phyloP scores from a whole-genome alignment of 2,329 filamentous ascomycete species.

The Colletotrichum godetiae region DNA sequence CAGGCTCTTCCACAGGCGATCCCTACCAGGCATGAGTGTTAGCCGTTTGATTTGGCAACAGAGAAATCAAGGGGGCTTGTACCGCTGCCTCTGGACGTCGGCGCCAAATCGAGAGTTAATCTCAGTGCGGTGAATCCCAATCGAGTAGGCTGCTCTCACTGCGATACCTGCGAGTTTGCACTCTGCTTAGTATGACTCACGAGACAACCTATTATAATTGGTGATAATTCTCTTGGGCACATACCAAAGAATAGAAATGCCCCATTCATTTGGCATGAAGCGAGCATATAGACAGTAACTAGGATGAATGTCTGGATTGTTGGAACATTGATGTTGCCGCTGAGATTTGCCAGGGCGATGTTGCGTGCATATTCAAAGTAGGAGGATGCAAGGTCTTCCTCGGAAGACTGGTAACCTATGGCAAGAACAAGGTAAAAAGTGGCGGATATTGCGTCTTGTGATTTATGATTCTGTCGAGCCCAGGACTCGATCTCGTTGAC shows the following conservation, averaged over 20 bases:
- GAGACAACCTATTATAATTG: neutral
- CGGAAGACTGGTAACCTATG: slow-evolving; percentile 57
- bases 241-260: slow-evolving; percentile 63
- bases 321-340: slow-evolving; percentile 58
- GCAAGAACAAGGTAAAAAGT: slow-evolving; percentile 61
- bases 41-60: neutral
- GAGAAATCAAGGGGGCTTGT: neutral
- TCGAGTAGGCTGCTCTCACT: slow-evolving; percentile 62
- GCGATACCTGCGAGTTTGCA: slow-evolving; percentile 51
- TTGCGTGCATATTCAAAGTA: slow-evolving; percentile 64
- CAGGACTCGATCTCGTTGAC: slow-evolving; percentile 54
- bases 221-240: neutral
- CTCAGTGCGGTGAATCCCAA: slow-evolving; percentile 64
- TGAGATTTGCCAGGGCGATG: slow-evolving; percentile 56
- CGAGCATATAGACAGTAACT: slow-evolving; percentile 65
- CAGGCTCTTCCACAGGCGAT: slow-evolving; percentile 65
- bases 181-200: neutral
- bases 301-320: slow-evolving; percentile 63
- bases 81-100: slow-evolving; percentile 53
- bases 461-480: slow-evolving; percentile 47
- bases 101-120: slow-evolving; percentile 63
- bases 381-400: slow-evolving; percentile 53
- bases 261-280: slow-evolving; percentile 65
- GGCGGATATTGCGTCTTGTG: slow-evolving; percentile 52
- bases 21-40: slow-evolving; percentile 37